Evolutionary conservation across 2,329 filamentous ascomycete species (phyloP).

Genomic region (Cladosporium sphaerospermum): DNA sequence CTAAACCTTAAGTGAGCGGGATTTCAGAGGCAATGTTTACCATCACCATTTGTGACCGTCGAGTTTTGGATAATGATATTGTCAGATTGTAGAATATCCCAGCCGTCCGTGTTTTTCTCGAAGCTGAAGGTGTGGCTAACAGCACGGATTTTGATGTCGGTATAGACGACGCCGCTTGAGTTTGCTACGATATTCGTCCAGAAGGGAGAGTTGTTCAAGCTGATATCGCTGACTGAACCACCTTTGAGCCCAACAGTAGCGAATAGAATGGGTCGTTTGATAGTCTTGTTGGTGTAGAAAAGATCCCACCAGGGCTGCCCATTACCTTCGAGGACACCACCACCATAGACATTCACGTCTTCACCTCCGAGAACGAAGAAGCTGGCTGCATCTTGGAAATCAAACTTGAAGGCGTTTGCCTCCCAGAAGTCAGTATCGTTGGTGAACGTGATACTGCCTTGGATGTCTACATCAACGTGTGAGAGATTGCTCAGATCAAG

Average conservation of each 20-base stretch:
- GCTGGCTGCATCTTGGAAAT: conserved; percentile 57
- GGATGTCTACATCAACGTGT: conserved; percentile 55
- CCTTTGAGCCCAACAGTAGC: conserved; percentile 52
- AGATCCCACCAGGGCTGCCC: conserved; percentile 47
- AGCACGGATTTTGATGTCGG: conserved; percentile 54
- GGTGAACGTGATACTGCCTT: conserved; percentile 55
- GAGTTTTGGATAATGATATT: conserved; percentile 61
- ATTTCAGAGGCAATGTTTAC: neutral
- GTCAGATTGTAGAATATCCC: conserved; percentile 52
- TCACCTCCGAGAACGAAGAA: conserved; percentile 60
- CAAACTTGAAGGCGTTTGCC: conserved; percentile 53
- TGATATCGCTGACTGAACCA: conserved; percentile 52
- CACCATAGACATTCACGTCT: conserved; percentile 61
- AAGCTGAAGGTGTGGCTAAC: conserved; percentile 43
- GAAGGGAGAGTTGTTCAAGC: conserved; percentile 52
- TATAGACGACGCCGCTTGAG: conserved; percentile 55
- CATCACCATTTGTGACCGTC: conserved; percentile 55
- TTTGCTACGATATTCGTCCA: conserved; percentile 62
- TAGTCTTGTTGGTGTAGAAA: conserved; percentile 49
- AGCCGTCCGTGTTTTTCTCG: conserved; percentile 58
- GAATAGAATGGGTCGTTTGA: conserved; percentile 52
- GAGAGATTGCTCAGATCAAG: conserved; percentile 59
- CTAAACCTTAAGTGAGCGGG: neutral
- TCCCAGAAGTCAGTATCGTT: conserved; percentile 63
- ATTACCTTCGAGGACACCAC: conserved; percentile 45